Percentiles rank a stretch among this genome's conserved stretches.
Conservation (phyloP, 225 moss, liverwort and hornwort species). For the Polytrichum commune region DNA sequence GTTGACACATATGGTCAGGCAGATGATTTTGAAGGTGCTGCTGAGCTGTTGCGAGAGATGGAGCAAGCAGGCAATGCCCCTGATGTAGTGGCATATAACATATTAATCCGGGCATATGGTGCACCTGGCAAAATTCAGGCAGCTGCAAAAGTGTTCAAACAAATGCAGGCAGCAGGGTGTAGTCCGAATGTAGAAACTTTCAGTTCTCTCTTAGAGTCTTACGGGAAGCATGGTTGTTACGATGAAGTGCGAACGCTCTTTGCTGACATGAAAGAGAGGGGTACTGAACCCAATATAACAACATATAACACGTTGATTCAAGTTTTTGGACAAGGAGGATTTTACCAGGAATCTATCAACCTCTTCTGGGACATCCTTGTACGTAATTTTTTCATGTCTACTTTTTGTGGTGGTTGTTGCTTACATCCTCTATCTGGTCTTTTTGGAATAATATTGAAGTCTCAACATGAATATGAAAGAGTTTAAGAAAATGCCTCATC, state of each 20-base stretch:
- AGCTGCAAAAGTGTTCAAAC: constrained; percentile 77
- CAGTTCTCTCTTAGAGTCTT: constrained; percentile 85
- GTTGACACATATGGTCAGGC: constrained; percentile 93
- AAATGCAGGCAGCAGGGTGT: constrained; percentile 96
- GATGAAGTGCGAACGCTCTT: constrained; percentile 82
- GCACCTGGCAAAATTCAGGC: constrained; percentile 51
- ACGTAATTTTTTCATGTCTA: constrained; percentile 16
- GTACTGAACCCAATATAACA: constrained; percentile 84
- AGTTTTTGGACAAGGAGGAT: constrained; percentile 92
- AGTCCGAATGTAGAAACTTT: constrained; percentile 85
- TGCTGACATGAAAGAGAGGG: constrained; percentile 85
- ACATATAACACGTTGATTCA: constrained; percentile 96
- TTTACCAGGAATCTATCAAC: constrained; percentile 90
- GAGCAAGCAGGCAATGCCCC: constrained; percentile 93
- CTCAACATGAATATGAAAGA: no score
- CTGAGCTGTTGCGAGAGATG: constrained; percentile 85
- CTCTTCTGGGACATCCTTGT: constrained; percentile 84
- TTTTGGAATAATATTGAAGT: no score
- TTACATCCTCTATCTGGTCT: not conserved
- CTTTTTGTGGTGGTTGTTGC: not conserved
- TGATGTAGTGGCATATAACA: constrained; percentile 92
- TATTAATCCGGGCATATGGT: constrained; percentile 81
- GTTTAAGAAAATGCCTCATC: no score
- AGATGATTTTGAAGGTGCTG: constrained; percentile 71
- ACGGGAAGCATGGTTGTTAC: constrained; percentile 89